A percentile compares a stretch with the other conserved stretches of the same genome.
Conservation (phyloP, 805 yeast species). For the Saccharomyces mikatae region DNA sequence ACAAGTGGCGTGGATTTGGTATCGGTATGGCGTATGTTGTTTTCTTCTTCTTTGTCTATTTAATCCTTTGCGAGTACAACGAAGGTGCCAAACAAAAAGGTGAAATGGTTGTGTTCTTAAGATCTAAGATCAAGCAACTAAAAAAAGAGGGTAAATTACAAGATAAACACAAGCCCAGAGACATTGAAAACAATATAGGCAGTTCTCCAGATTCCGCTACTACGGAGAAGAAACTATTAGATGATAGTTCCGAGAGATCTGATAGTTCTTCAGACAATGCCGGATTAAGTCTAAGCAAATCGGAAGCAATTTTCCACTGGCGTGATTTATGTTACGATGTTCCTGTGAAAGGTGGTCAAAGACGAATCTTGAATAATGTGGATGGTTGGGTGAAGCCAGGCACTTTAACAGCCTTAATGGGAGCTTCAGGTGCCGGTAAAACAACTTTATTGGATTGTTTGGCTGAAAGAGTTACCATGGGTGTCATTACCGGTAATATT, state of each 20-base stretch:
- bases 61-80: constrained; percentile 47
- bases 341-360: constrained; percentile 43
- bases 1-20: constrained; percentile 61
- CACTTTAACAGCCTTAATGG: constrained; percentile 60
- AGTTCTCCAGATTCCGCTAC: constrained; percentile 3
- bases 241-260: background rate
- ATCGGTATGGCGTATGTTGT: constrained; percentile 48
- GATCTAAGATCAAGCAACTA: constrained; percentile 39
- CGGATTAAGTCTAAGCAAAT: constrained; percentile 8
- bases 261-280: background rate
- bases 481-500: constrained; percentile 52
- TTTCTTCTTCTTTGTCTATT: constrained; percentile 47
- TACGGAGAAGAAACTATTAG: constrained; percentile 4
- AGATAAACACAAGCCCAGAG: constrained; percentile 20
- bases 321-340: constrained; percentile 57
- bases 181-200: constrained; percentile 17
- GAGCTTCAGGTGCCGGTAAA: constrained; percentile 67
- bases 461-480: constrained; percentile 50
- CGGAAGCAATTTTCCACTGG: constrained; percentile 56
- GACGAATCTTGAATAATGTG: constrained; percentile 48
- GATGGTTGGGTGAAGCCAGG: constrained; percentile 73
- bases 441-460: constrained; percentile 58
- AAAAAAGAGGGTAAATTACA: constrained; percentile 33
- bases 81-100: constrained; percentile 63
- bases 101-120: constrained; percentile 57